These are phyloP conservation scores for Neonectria sp. DNA, from an alignment of 2,329 filamentous ascomycete species.

Conservation along the genomic window DNA sequence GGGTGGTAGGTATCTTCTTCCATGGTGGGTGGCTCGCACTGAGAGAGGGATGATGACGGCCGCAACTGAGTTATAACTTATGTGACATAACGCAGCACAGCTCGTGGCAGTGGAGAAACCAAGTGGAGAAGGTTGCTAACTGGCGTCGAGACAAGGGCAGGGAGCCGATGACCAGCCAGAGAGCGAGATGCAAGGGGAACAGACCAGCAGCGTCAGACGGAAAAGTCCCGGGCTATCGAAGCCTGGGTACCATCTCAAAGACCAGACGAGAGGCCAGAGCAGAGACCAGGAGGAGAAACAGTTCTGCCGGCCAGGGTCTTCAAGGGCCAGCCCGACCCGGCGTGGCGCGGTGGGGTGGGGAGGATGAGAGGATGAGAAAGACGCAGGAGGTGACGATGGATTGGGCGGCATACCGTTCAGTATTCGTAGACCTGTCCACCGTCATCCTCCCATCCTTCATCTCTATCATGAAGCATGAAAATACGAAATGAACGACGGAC, in stretches of 20 bases:
- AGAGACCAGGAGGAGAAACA: neutral
- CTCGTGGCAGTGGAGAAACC: conserved; percentile 32
- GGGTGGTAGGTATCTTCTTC: neutral
- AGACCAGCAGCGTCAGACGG: neutral
- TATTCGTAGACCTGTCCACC: conserved; percentile 1
- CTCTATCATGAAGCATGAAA: conserved; percentile 9
- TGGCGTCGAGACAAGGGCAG: conserved; percentile 19
- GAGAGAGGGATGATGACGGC: neutral
- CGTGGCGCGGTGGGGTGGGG: neutral
- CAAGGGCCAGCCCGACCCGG: neutral
- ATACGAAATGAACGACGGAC: conserved; percentile 14
- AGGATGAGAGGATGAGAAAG: neutral
- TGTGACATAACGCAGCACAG: conserved; percentile 14
- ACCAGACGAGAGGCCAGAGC: neutral
- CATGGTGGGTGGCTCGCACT: neutral
- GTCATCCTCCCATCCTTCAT: conserved; percentile 4
- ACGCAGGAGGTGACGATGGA: neutral
- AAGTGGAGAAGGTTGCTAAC: conserved; percentile 16
- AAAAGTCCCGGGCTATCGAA: neutral
- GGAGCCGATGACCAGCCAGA: conserved; percentile 14
- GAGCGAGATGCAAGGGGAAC: conserved; percentile 15
- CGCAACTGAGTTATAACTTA: conserved; percentile 4
- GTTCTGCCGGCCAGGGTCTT: neutral
- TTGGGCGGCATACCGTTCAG: neutral
- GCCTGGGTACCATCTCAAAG: neutral